Conservation (phyloP, 352 stramenopile species). For the Pythium folliculosum region DNA sequence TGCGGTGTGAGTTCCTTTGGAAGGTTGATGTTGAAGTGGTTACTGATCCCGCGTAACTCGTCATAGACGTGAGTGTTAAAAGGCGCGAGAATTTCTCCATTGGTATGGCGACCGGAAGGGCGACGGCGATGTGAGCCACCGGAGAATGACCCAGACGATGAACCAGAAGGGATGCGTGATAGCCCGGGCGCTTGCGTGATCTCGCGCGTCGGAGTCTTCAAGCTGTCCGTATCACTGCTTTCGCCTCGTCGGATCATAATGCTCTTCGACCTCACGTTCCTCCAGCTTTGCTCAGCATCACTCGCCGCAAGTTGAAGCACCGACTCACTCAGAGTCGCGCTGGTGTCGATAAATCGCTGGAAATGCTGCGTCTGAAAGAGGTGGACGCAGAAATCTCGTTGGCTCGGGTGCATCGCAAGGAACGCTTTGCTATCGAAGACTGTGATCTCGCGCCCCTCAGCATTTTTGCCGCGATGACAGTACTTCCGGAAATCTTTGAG, state of each 20-base stretch:
- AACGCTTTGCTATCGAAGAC: slow-evolving; percentile 62
- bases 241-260: slow-evolving; percentile 48
- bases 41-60: slow-evolving; percentile 17
- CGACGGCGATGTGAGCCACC: slow-evolving; percentile 15
- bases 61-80: slow-evolving; percentile 24
- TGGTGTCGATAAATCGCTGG: slow-evolving; percentile 63
- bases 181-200: slow-evolving; percentile 38
- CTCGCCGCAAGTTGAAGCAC: slow-evolving; percentile 22
- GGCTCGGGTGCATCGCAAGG: slow-evolving; percentile 51
- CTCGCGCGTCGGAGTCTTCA: slow-evolving; percentile 34
- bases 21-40: background rate
- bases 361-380: slow-evolving; percentile 81
- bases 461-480: slow-evolving; percentile 31
- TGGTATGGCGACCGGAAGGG: slow-evolving; percentile 11
- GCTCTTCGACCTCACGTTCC: slow-evolving; percentile 41
- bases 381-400: slow-evolving; percentile 63
- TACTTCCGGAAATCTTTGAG: slow-evolving; percentile 68
- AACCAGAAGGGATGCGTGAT: slow-evolving; percentile 6
- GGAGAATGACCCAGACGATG: background rate
- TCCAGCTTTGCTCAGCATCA: slow-evolving; percentile 53
- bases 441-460: slow-evolving; percentile 20
- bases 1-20: background rate
- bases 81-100: slow-evolving; percentile 13
- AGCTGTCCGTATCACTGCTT: slow-evolving; percentile 29
- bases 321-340: slow-evolving; percentile 22